phyloP scores from a whole-genome alignment of 139 green algal species.

The Tetraselmis striata region DNA sequence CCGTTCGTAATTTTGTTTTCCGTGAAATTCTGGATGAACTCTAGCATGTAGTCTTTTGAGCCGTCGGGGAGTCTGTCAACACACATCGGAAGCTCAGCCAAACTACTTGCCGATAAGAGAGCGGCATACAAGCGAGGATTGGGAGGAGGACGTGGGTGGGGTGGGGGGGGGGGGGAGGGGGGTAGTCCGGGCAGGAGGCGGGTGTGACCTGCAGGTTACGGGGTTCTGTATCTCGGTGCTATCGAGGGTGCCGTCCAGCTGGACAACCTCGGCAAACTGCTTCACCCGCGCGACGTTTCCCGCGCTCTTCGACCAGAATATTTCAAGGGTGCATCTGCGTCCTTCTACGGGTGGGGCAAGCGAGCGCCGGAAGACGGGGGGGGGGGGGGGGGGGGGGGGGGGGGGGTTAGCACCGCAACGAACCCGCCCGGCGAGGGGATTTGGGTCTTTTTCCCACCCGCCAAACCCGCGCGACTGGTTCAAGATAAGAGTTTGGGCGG shows the following conservation, averaged over 20 bases:
- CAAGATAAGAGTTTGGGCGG: too few relatives aligned
- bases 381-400: too few relatives aligned
- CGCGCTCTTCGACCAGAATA: background rate
- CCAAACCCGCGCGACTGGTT: too few relatives aligned
- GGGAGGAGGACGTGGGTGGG: background rate
- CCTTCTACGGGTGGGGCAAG: too few relatives aligned
- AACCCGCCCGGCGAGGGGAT: too few relatives aligned
- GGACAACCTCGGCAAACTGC: background rate
- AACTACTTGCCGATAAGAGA: too few relatives aligned
- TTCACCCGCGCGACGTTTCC: background rate
- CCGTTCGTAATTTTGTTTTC: background rate
- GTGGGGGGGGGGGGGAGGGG: background rate
- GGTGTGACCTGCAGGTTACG: background rate
- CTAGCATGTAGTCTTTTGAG: background rate
- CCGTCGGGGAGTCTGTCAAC: background rate
- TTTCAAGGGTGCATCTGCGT: background rate
- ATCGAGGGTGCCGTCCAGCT: background rate
- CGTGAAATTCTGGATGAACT: background rate
- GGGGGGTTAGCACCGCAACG: too few relatives aligned
- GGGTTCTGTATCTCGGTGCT: background rate
- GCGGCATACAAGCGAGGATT: too few relatives aligned
- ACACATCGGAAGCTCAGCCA: background rate
- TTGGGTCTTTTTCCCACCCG: too few relatives aligned
- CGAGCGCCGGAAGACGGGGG: too few relatives aligned
- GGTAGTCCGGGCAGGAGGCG: background rate